Evolutionary conservation across 495 filamentous ascomycete genomes (phyloP).

Genomic region (Penicillium flavigenum): DNA sequence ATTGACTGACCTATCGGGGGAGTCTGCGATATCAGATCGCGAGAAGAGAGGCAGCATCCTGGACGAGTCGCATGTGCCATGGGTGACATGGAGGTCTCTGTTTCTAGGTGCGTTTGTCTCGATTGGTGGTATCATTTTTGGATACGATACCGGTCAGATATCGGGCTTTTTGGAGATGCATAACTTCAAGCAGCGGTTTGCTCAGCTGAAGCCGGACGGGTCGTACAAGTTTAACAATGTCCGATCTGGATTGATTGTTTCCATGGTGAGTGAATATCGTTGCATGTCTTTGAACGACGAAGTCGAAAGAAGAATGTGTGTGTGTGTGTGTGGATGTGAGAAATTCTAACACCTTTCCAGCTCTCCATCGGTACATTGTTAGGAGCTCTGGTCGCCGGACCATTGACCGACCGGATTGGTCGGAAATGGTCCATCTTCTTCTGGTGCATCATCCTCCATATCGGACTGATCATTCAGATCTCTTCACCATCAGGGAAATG

Average conservation of each 20-base stretch:
- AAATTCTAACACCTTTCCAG: conserved; percentile 13
- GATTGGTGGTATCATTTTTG: conserved; percentile 66
- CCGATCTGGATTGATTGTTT: conserved; percentile 53
- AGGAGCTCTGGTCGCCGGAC: conserved; percentile 59
- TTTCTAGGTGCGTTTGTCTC: conserved; percentile 54
- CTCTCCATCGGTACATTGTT: conserved; percentile 65
- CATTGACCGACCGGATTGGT: conserved; percentile 49
- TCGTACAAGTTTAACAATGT: conserved; percentile 48
- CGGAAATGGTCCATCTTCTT: conserved; percentile 48
- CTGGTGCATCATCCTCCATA: conserved; percentile 58
- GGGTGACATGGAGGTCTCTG: conserved; percentile 47
- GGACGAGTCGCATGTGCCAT: conserved; percentile 37
- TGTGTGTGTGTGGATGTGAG: background rate
- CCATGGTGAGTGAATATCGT: conserved; percentile 30
- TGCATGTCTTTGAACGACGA: background rate
- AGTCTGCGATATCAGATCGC: conserved; percentile 1
- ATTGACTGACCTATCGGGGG: conserved; percentile 15
- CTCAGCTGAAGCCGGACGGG: conserved; percentile 29
- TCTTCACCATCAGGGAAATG: conserved; percentile 49
- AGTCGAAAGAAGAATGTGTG: background rate
- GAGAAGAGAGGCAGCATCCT: conserved; percentile 20
- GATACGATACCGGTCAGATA: conserved; percentile 53
- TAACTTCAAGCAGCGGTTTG: conserved; percentile 47
- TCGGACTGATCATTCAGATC: conserved; percentile 65
- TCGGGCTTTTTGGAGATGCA: conserved; percentile 62